These are phyloP conservation scores for Passiflora organensis DNA, from an alignment of 345 rosid genomes.

Conservation along the genomic window DNA sequence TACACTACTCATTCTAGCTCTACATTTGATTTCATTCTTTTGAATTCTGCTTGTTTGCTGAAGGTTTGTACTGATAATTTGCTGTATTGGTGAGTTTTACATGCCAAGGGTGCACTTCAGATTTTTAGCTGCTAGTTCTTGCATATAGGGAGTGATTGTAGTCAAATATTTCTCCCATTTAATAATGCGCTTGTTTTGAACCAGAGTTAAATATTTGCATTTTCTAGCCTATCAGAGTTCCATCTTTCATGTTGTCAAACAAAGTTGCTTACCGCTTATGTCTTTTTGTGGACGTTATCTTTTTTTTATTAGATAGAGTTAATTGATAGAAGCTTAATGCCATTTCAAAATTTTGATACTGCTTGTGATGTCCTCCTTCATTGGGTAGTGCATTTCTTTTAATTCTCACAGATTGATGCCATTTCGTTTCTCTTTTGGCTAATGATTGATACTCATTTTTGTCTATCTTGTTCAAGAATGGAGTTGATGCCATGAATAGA, in stretches of 20 bases:
- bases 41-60: too few relatives aligned
- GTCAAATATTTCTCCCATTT: not conserved
- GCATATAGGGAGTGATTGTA: not conserved
- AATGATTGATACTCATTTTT: conserved; percentile 1
- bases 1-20: conserved; percentile 3
- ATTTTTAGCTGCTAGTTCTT: not conserved
- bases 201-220: too few relatives aligned
- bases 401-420: too few relatives aligned
- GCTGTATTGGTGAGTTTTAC: not conserved
- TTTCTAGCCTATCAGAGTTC: too few relatives aligned
- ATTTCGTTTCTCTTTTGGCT: conserved; percentile 4
- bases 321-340: not conserved
- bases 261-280: not conserved
- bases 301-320: not conserved
- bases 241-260: not conserved
- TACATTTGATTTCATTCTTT: not conserved
- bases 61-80: not conserved
- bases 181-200: not conserved
- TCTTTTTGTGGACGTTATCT: not conserved
- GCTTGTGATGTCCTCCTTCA: conserved; percentile 6
- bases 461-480: conserved; percentile 50
- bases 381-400: not conserved
- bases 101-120: not conserved
- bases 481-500: conserved; percentile 73
- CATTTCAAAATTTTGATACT: not conserved